Base-by-base conservation (phyloP, 2,329 filamentous ascomycete species). In the Alternaria metachromatica region DNA sequence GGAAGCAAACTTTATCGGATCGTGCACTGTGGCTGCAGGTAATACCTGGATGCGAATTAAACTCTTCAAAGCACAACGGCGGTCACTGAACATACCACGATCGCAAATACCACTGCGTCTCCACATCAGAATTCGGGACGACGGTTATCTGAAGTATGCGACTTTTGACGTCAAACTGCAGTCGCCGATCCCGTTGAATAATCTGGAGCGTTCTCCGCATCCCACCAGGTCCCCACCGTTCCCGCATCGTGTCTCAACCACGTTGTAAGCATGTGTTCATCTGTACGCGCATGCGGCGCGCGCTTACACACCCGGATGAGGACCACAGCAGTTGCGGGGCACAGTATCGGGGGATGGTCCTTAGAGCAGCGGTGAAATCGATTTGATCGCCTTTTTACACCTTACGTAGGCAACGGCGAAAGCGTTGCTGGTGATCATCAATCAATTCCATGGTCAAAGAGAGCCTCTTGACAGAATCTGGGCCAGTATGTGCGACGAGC, bases 101-200 rank as follows among this genome's bases (percentile, higher is more conserved):
- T 37, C 25, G 30, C 8, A 51, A 37, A 43, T n/a, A 43, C 13
- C 13, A 45, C 9, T 4, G n/a, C 26, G 44, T 18, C 25, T 21
- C 48, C 13, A 46, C 21, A 10, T 44, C 5, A 21, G 20, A 28
- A 15, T 41, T 41, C 8, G 4, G 13, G 18, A 43, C 41, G n/a
- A 21, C 18, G 12, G n/a, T 11, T n/a, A 37, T 28, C 49, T 23
- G 12, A 26, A 46, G 23, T 15, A 48, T 46, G 41, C 48, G 55
- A 55, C 55, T 49, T 45, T 54, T 58, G 48, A 58, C 48, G 60
- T 58, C 55, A 59, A 58, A 23, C 15, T 18, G 37, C 48, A 25
- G 9, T 21, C 41, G n/a, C 37, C 37, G 30, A 58, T 30, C 46
- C 55, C 45, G 28, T 50, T 26, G 45, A 25, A 43, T 25, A 18